Percentiles rank a stretch among this genome's conserved stretches.
phyloP scores from a whole-genome alignment of 2,329 filamentous ascomycete genomes.

The Aspergillus clavatus region DNA sequence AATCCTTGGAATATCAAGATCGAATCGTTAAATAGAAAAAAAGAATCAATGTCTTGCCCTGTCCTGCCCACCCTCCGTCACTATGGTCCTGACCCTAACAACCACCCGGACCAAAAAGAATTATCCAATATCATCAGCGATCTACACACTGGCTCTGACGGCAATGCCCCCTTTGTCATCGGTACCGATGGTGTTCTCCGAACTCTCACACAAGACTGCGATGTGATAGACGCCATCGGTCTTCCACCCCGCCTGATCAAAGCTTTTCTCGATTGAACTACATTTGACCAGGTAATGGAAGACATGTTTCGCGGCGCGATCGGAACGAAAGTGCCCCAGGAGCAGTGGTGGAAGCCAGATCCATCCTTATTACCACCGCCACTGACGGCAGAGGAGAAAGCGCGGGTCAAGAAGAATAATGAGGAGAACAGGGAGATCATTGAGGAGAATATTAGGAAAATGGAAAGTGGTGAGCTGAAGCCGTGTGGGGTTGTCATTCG shows the following conservation, averaged over 20 bases:
- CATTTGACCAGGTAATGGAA: slow-evolving; percentile 3
- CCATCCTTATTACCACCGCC: slow-evolving; percentile 4
- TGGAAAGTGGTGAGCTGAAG: slow-evolving; percentile 4
- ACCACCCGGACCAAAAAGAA: slow-evolving; percentile 10
- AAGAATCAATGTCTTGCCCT: not conserved
- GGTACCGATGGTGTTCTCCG: slow-evolving; percentile 6
- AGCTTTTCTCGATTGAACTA: slow-evolving; percentile 7
- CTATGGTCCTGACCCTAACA: slow-evolving; percentile 7
- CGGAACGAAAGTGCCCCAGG: slow-evolving; percentile 7
- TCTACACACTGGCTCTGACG: not conserved
- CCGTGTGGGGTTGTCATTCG: slow-evolving; percentile 6
- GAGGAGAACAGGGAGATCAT: slow-evolving; percentile 8
- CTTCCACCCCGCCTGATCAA: slow-evolving; percentile 6
- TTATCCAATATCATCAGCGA: slow-evolving; percentile 1
- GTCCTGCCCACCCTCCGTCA: not conserved
- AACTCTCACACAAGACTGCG: slow-evolving; percentile 3
- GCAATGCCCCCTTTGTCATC: not conserved
- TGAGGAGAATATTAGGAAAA: slow-evolving; percentile 5
- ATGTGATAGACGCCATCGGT: slow-evolving; percentile 8
- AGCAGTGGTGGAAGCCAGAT: slow-evolving; percentile 11
- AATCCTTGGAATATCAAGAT: not conserved
- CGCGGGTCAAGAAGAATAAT: not conserved
- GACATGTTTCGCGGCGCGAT: slow-evolving; percentile 6
- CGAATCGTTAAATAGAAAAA: not conserved
- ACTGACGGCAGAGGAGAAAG: slow-evolving; percentile 2